Evolutionary conservation across 768 basidiomycete species (phyloP).

Genomic region (Gyrodon lividus): DNA sequence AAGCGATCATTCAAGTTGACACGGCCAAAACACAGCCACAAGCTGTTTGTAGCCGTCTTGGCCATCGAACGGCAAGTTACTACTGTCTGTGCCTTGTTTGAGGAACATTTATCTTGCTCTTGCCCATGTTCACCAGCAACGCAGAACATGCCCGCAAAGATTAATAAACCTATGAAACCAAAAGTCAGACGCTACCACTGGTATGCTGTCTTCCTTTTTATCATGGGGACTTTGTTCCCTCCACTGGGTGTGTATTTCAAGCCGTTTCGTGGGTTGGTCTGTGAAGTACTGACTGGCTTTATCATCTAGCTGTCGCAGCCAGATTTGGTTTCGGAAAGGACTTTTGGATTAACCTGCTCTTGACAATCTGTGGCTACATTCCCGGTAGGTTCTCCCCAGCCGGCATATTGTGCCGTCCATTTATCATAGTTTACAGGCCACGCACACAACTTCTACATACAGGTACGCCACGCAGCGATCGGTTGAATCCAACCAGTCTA

Average conservation of each 20-base stretch:
- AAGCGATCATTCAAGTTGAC: neutral
- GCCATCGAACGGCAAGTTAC: no score
- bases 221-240: constrained; percentile 87
- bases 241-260: constrained; percentile 66
- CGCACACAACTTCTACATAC: constrained; percentile 91
- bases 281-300: constrained; percentile 1
- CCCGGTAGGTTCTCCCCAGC: constrained; percentile 51
- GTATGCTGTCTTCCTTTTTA: constrained; percentile 76
- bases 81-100: neutral
- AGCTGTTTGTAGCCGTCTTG: no score
- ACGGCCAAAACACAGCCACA: neutral
- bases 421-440: constrained; percentile 54
- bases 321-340: constrained; percentile 90
- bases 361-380: constrained; percentile 91
- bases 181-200: constrained; percentile 67
- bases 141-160: constrained; percentile 32
- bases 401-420: neutral
- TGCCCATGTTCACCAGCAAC: constrained; percentile 5
- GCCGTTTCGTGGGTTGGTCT: neutral
- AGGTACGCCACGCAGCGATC: constrained; percentile 42
- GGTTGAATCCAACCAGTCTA: neutral
- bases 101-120: neutral
- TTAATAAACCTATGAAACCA: constrained; percentile 62
- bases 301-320: constrained; percentile 76
- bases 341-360: constrained; percentile 85